phyloP scores from a whole-genome alignment of 2,329 filamentous ascomycete species.

The Epichloe sibirici region DNA sequence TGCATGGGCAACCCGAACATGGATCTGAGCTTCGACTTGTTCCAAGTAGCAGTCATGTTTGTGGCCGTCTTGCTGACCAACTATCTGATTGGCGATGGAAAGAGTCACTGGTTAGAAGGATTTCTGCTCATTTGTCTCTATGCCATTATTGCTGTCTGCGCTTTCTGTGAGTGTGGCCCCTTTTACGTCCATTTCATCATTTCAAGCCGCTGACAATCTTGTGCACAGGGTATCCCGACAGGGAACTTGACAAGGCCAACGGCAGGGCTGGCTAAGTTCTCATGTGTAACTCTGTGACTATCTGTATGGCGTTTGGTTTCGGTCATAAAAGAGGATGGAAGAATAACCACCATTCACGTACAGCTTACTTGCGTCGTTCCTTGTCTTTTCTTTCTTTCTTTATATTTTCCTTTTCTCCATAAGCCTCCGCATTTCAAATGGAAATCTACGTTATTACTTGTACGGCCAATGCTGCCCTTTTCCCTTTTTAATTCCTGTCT shows the following conservation, averaged over 20 bases:
- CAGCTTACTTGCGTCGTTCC: not conserved
- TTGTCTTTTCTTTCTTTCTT: not conserved
- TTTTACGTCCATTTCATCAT: not conserved
- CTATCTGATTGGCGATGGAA: constrained; percentile 72
- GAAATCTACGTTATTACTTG: too few species aligned
- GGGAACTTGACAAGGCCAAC: constrained; percentile 4
- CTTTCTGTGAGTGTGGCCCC: constrained; percentile 40
- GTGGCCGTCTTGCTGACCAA: constrained; percentile 76
- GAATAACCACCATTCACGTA: not conserved
- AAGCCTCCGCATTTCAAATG: too few species aligned
- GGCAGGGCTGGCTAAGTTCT: not conserved
- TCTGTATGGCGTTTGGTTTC: not conserved
- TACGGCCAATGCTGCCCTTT: too few species aligned
- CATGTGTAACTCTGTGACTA: not conserved
- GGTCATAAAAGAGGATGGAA: not conserved
- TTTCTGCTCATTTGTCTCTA: constrained; percentile 66
- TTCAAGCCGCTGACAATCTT: not conserved
- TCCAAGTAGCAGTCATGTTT: constrained; percentile 78
- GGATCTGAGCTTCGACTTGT: constrained; percentile 77
- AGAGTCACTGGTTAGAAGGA: constrained; percentile 74
- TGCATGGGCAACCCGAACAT: constrained; percentile 58
- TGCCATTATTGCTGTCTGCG: constrained; percentile 60
- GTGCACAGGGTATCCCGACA: constrained; percentile 7
- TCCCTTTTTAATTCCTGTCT: too few species aligned
- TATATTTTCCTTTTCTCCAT: not conserved